phyloP scores from a whole-genome alignment of 306 rosid genomes.

The Castanea sativa region DNA sequence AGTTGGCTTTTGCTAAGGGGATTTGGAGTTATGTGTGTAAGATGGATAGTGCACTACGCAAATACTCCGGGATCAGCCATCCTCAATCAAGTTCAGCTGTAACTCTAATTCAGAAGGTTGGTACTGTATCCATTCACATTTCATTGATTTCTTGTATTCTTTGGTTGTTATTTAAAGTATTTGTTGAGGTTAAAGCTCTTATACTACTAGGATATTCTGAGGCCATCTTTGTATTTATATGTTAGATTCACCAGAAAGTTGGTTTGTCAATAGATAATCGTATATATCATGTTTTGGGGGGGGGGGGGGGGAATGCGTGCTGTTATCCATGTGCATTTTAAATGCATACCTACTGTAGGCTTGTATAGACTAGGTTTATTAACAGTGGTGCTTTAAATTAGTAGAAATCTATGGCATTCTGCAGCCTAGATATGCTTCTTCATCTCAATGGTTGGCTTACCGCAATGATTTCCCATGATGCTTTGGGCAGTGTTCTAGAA shows the following conservation, averaged over 20 bases:
- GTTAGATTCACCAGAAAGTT: background rate
- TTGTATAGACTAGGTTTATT: background rate
- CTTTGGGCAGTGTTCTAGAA: background rate
- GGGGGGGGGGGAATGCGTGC: background rate
- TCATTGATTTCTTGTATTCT: background rate
- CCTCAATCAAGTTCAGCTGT: conserved; percentile 48
- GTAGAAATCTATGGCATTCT: background rate
- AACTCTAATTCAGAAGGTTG: conserved; percentile 71
- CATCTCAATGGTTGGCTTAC: background rate
- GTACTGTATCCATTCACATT: conserved; percentile 11
- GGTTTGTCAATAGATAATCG: background rate
- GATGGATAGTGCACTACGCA: conserved; percentile 78
- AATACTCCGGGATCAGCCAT: conserved; percentile 38
- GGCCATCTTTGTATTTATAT: conserved; percentile 6
- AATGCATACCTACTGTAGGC: background rate
- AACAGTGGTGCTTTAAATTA: background rate
- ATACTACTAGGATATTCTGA: conserved; percentile 2
- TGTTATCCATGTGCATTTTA: background rate
- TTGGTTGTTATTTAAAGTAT: conserved; percentile 11
- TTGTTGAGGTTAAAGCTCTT: conserved; percentile 13
- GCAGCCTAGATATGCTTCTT: background rate
- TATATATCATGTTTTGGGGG: too few relatives aligned
- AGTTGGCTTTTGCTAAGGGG: conserved; percentile 75
- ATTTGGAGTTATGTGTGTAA: conserved; percentile 91
- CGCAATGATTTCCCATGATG: background rate